Evolutionary conservation across 345 rosid species (phyloP), one percentile per base, ranked within the genome.

Genomic region (Lepidium didymum): DNA sequence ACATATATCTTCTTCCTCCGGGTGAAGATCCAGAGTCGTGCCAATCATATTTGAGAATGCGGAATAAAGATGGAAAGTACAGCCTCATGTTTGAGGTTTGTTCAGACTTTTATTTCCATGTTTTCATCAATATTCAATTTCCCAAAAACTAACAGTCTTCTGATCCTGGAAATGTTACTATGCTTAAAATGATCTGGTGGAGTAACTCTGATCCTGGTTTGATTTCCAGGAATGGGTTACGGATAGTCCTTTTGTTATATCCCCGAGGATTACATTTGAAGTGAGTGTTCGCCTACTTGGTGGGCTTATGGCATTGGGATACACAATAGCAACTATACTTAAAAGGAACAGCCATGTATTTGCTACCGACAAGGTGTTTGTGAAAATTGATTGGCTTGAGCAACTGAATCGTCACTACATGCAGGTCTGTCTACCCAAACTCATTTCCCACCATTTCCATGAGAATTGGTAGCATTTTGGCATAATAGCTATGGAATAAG

Each of bases 41-140:
- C 64, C 97, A 95, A 60, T 95, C 99, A 36, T 95, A 95, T 77
- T 68, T 91, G 75, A 88, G 99, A 80, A 95, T 95, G 97, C 83
- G 97, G 76, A 95, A 95, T 64, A 95, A 89, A 85, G 97, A 95
- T 67, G 99, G 97, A 78, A 91, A 89, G 80, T 95, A 95, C 72
- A 91, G 86, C 78, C 99, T 95, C 70, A 95, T 95, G 99, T 91
- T 95, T 82, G 99, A 95, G 99, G 99, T 95, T 70, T 70, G 89
- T 46, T 45, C 35, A 36, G 52, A 61, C 9, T 47, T 46, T 35
- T 31, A 31, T 61, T 37, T 62, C 44, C 52, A 52, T 35, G 44
- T 44, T 72, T 27, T 25, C 23, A 16, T 38, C 6, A 21, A 16
- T 21, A 34, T 69, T 16, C 15, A 14, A 10, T 34, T 14, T 58